Base-by-base conservation (phyloP, 2,329 filamentous ascomycete species). In the Beauveria sp. region DNA sequence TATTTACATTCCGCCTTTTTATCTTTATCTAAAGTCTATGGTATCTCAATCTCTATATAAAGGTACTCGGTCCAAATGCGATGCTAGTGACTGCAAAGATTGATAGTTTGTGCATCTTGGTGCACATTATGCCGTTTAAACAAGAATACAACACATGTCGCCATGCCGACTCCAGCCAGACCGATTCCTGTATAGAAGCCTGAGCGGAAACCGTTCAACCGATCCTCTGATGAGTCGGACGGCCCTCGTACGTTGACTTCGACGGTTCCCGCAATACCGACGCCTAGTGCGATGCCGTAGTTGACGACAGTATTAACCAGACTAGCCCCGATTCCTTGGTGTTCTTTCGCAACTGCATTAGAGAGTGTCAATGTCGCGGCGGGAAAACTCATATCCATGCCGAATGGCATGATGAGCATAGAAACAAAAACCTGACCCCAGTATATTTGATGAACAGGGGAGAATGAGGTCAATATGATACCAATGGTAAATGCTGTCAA, bases 371-470 rank as follows among this genome's bases (percentile, higher is more conserved):
- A 69, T 0, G 80, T 87, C 0, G 83, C 84, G 0, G 85, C 82
- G 0, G 87, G 86, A 66, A 87, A 87, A 2, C 78, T 83, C 79
- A 88, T 87, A 69, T 89, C 85, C 81, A 88, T 86, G 2, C 85
- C 84, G 66, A 81, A 86, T 0, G 83, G 80, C 71, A 83, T 84
- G 51, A 89, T 67, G 3, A 88, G 26, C 5, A 83, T 75, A 3
- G 77, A 77, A 10, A 86, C 77, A 67, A 90, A 89, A 0, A 80
- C 77, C 64, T 87, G 82, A 20, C 75, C 76, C 87, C 87, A 90
- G 72, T 89, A 90, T 0, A 74, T 79, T 69, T 88, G 84, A 5
- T 78, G 66, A 0, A 79, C 73, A 0, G 85, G 83, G 2, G 80
- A 76, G 10, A 76, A 77, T 10, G 76, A 76, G 28, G 77, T 75